A percentile compares a stretch with the other conserved stretches of the same genome.
Conservation (phyloP, 768 basidiomycete genomes). For the Boletus fagicola region DNA sequence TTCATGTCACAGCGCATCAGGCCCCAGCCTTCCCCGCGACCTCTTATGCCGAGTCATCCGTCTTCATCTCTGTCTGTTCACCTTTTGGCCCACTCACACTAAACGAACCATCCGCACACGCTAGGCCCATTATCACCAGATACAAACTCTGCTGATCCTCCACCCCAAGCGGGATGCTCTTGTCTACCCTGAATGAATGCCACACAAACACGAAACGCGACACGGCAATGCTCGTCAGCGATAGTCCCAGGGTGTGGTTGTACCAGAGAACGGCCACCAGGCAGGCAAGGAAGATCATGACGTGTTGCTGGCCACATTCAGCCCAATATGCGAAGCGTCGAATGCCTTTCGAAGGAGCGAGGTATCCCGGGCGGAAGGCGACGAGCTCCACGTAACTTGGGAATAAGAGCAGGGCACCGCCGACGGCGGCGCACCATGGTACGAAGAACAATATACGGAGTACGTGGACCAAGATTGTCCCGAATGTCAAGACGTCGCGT, state of each 20-base stretch:
- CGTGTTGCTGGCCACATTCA: slow-evolving; percentile 34
- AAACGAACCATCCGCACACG: slow-evolving; percentile 4
- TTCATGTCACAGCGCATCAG: neutral
- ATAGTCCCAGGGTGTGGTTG: slow-evolving; percentile 16
- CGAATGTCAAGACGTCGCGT: neutral
- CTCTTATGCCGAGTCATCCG: neutral
- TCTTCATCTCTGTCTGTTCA: neutral
- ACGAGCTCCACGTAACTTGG: slow-evolving; percentile 28
- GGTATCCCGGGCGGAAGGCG: slow-evolving; percentile 32
- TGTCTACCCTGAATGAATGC: slow-evolving; percentile 25
- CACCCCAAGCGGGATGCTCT: slow-evolving; percentile 29
- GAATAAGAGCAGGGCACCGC: slow-evolving; percentile 32
- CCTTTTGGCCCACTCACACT: neutral
- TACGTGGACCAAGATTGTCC: neutral
- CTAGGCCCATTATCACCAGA: slow-evolving; percentile 26
- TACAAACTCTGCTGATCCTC: slow-evolving; percentile 37
- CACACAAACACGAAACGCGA: slow-evolving; percentile 32
- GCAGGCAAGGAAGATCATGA: slow-evolving; percentile 33
- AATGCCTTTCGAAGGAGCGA: slow-evolving; percentile 28
- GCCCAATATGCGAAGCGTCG: slow-evolving; percentile 40
- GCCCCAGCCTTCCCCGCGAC: neutral
- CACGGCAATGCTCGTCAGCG: slow-evolving; percentile 15
- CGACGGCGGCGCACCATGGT: slow-evolving; percentile 38
- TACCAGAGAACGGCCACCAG: slow-evolving; percentile 22
- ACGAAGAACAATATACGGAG: slow-evolving; percentile 30